Evolutionary conservation across 495 filamentous ascomycete genomes (phyloP), one percentile per base, ranked within the genome.

Genomic region (Penicillium chermesinum): DNA sequence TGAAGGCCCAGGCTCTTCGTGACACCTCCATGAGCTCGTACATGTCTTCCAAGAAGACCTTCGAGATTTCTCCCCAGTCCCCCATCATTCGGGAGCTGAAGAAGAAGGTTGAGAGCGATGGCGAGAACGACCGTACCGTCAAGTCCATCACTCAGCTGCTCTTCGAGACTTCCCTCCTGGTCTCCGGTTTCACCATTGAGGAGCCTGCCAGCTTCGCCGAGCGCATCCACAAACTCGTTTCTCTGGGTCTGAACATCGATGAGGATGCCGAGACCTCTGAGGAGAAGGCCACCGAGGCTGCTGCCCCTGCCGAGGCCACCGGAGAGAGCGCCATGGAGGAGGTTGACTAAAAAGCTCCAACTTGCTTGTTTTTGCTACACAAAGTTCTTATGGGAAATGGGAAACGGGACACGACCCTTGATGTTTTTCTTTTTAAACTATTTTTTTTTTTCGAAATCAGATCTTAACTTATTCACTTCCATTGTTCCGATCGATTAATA

Each of bases 41-140:
- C 86, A 98, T 98, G 93, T 91, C 89, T 49, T 96, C 91, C 64
- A 98, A 98, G 90, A 98, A 98, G 87, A 98, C 94, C 45, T 97
- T 98, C 57, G 93, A 98, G 79, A 96, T 98, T 74, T 96, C 91
- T n/a, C 93, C 93, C 70, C 89, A 91, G 81, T 95, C 88, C 52
- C 64, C 89, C 53, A 98, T 98, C 77, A 85, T 98, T 83, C 86
- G 94, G 82, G 93, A 96, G 81, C 86, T 98, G 60, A 90, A 90
- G 86, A 90, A 85, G 73, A 98, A 98, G 87, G 88, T 95, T 51
- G 94, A 95, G 79, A 67, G 86, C 38, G 94, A 98, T 67, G 93
- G 93, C 52, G 90, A 96, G 88, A 87, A 87, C 65, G 90, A 96
- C 81, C 89, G 89, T 69, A 95, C 89, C 34, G 93, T 98, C 78